Evolutionary conservation across 805 yeast species (phyloP), one percentile per base, ranked within the genome.

Genomic region (Metschnikowia vanudenii): DNA sequence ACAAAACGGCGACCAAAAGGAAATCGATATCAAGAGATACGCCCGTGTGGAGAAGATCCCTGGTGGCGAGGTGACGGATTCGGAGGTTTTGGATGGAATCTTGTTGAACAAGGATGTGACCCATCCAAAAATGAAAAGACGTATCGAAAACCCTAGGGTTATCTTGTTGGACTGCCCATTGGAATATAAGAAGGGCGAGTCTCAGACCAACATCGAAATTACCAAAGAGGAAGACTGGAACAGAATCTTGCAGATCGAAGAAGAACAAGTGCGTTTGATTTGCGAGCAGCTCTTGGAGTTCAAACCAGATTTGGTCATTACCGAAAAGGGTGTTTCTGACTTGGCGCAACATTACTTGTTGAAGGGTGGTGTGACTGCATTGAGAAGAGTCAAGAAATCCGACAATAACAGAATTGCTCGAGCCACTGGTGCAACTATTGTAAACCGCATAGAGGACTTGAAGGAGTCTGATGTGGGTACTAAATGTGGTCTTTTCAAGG

Each of bases 181-280:
- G 59, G 99, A 94, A 71, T 94, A 94, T 74, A 94, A 94, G 74
- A 94, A 94, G 78, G 99, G 99, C 55, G 99, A 94, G 73, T 90
- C 97, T 2, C 99, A 94, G 69, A 94, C 98, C 44, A 92, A 94
- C 69, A 88, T 94, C 57, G 99, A 94, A 73, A 91, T 94, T 67
- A 85, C 96, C 37, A 89, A 89, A 61, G 98, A 92, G 68, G 87
- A 83, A 52, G 99, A 94, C 71, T 94, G 98, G 98, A 85, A 84
- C 65, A 82, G 98, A 68, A 81, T 94, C 53, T 75, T 94, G 60
- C 90, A 92, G 72, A 92, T 94, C 63, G 99, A 94, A 72, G 99
- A 94, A 73, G 99, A 94, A 68, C 99, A 94, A 72, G 91, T 94
- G 52, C 85, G 85, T 62, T 60, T 78, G 45, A 73, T 92, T 75